Conservation (phyloP, 805 yeast genomes). For the Kluyveromyces aestuarii region DNA sequence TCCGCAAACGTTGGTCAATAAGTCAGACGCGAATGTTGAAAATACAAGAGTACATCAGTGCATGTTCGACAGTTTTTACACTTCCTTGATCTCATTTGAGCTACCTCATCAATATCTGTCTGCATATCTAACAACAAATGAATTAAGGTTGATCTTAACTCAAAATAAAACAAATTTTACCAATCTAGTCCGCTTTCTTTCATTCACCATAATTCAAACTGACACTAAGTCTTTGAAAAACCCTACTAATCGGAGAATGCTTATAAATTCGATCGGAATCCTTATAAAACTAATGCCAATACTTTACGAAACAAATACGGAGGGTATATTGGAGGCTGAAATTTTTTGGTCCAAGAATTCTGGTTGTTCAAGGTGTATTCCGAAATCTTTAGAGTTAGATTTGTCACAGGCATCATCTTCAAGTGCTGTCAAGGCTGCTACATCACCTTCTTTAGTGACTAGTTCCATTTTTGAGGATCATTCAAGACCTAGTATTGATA, state of each 20-base stretch:
- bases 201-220: constrained; percentile 23
- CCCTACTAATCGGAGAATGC: constrained; percentile 13
- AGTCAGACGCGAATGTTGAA: neutral
- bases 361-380: constrained; percentile 4
- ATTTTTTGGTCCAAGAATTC: constrained; percentile 14
- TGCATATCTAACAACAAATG: constrained; percentile 37
- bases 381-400: neutral
- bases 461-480: neutral
- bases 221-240: neutral
- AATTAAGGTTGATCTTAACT: constrained; percentile 51
- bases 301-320: constrained; percentile 44
- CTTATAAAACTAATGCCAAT: constrained; percentile 60
- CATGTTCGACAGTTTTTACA: constrained; percentile 1
- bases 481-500: neutral
- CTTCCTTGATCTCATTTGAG: neutral
- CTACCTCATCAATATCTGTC: constrained; percentile 2
- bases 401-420: neutral
- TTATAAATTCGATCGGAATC: constrained; percentile 55
- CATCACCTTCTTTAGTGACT: neutral
- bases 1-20: constrained; percentile 1
- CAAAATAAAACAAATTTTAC: constrained; percentile 50
- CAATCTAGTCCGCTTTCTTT: constrained; percentile 36
- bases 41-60: neutral
- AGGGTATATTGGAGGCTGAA: constrained; percentile 22
- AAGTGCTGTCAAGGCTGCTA: neutral